Conservation (phyloP, 441 rosid genomes). For the Gossypium gossypioides region DNA sequence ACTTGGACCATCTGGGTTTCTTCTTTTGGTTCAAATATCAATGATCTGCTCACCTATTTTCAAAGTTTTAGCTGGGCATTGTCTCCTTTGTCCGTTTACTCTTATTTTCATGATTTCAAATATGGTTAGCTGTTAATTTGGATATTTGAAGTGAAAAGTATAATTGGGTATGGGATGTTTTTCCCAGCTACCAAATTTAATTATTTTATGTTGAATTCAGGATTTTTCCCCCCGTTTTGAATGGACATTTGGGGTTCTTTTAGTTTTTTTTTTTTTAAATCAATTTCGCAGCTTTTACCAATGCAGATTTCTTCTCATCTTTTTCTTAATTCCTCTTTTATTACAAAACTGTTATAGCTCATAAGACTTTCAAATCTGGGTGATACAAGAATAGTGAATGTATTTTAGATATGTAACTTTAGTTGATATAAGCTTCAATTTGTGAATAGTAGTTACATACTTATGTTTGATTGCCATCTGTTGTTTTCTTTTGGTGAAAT, state of each 20-base stretch:
- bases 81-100: conserved; percentile 16
- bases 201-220: conserved; percentile 1
- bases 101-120: background rate
- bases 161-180: conserved; percentile 15
- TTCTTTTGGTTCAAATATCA: background rate
- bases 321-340: background rate
- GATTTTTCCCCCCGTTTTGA: background rate
- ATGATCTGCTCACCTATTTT: conserved; percentile 16
- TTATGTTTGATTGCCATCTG: conserved; percentile 13
- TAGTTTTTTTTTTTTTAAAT: background rate
- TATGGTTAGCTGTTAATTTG: conserved; percentile 8
- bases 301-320: conserved; percentile 15
- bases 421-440: conserved; percentile 5
- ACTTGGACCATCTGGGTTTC: background rate
- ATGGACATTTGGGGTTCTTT: background rate
- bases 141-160: conserved; percentile 11
- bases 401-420: conserved; percentile 9
- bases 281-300: conserved; percentile 4
- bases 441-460: background rate
- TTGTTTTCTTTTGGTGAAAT: conserved; percentile 12
- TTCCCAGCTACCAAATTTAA: conserved; percentile 15
- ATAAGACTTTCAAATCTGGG: conserved; percentile 13
- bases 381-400: background rate
- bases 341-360: conserved; percentile 3
- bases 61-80: conserved; percentile 24